These are phyloP conservation scores for Geotrichum fermentans DNA, from an alignment of 1,139 yeast genomes.

Conservation along the genomic window DNA sequence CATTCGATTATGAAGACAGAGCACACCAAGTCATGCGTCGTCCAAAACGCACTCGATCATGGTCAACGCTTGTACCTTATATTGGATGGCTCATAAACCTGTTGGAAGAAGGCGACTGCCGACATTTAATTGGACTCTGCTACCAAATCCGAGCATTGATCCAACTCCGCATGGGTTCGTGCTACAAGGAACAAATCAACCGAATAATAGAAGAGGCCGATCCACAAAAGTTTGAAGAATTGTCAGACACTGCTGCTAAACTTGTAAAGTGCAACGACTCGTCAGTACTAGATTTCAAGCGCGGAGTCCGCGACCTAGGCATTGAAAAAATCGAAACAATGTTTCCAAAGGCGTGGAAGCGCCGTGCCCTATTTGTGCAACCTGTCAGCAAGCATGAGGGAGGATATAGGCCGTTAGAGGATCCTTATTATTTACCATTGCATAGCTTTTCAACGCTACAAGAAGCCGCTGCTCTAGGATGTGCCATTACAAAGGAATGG, in stretches of 20 bases:
- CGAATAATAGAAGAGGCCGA: slow-evolving; percentile 8
- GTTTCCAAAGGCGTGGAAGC: slow-evolving; percentile 35
- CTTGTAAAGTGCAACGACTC: slow-evolving; percentile 27
- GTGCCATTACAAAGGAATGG: slow-evolving; percentile 37
- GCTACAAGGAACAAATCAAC: slow-evolving; percentile 17
- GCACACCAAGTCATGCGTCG: slow-evolving; percentile 29
- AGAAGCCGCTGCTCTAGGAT: slow-evolving; percentile 42
- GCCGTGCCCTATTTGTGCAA: slow-evolving; percentile 22
- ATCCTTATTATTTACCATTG: slow-evolving; percentile 38
- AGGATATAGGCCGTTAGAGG: slow-evolving; percentile 36
- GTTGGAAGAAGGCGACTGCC: slow-evolving; percentile 25
- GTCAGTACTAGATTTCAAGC: slow-evolving; percentile 34
- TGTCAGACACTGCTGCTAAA: slow-evolving; percentile 18
- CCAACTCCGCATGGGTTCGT: slow-evolving; percentile 32
- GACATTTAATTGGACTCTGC: slow-evolving; percentile 34
- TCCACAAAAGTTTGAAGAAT: slow-evolving; percentile 11
- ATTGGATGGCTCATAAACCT: slow-evolving; percentile 30
- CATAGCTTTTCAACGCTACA: slow-evolving; percentile 38
- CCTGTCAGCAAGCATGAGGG: slow-evolving; percentile 28
- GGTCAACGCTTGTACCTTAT: slow-evolving; percentile 39
- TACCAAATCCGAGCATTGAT: slow-evolving; percentile 38
- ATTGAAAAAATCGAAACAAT: slow-evolving; percentile 27
- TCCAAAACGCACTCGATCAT: slow-evolving; percentile 33
- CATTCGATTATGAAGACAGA: slow-evolving; percentile 41
- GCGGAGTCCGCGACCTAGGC: slow-evolving; percentile 33